Base-by-base conservation (phyloP, 2,329 filamentous ascomycete species). In the Aspergillus hortae region DNA sequence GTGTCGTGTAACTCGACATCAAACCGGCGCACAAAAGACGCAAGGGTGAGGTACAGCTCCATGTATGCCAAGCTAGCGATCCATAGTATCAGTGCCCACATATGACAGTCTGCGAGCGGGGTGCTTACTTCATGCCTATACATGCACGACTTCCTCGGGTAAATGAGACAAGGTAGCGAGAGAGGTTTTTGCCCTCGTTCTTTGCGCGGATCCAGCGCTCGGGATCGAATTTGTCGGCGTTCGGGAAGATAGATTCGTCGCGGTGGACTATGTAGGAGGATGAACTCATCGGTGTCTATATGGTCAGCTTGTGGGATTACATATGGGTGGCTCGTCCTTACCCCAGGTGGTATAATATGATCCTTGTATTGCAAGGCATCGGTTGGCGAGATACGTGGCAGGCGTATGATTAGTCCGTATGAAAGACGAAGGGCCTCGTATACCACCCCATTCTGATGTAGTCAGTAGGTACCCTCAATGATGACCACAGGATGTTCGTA, bases 91-190 rank as follows among this genome's bases (percentile, higher is more conserved):
- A 21, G 48, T 46, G 45, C 38, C 38, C 27, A 40, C n/a, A 15
- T 17, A 11, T 3, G 14, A 38, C 3, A 4, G 19, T 25, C 3
- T 1, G 30, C 6, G 19, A 45, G 47, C n/a, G 42, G 12, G 15
- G 7, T 30, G 7, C 21, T 15, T 52, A 61, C 58, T 78, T 74
- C 36, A 72, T 72, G 11, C 76, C 76, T 2, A 74, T 58, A 52
- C 76, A 79, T 56, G 70, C 69, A 15, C 75, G 62, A 1, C 63
- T 69, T 0, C 75, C 76, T 33, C 60, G 63, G 23, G 61, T 60
- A 50, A 75, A 74, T 0, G 65, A 54, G 7, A 71, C 61, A 6
- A 72, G 50, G 46, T 66, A 70, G 21, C 57, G 59, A 23, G 64
- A 56, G n/a, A 70, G 59, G 2, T 66, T 61, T 9, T 64, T 51